Evolutionary conservation across 2,329 filamentous ascomycete species (phyloP).

Genomic region (Epicoccum nigrum): DNA sequence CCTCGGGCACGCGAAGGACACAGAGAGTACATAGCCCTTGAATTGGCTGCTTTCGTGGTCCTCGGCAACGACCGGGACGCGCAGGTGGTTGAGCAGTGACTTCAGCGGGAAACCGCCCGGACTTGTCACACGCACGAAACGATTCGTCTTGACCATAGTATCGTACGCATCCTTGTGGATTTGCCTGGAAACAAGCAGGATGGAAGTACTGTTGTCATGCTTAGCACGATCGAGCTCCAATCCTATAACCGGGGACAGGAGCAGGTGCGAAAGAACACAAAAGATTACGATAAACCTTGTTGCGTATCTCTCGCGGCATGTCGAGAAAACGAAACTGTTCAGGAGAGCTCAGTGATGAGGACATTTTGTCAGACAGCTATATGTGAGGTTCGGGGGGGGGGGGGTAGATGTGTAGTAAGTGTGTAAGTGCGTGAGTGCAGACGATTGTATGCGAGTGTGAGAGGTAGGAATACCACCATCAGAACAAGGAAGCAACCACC

Average conservation of each 20-base stretch:
- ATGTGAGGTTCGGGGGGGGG: background rate
- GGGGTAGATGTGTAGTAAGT: too few relatives aligned
- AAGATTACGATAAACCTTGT: conserved; percentile 17
- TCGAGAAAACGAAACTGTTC: conserved; percentile 14
- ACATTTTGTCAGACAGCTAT: background rate
- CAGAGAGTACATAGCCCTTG: conserved; percentile 20
- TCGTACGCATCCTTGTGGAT: conserved; percentile 21
- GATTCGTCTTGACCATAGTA: conserved; percentile 25
- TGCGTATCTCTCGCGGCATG: conserved; percentile 19
- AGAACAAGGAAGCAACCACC: background rate
- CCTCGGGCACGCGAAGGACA: conserved; percentile 7
- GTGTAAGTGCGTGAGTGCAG: too few relatives aligned
- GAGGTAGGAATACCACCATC: too few relatives aligned
- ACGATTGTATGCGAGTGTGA: too few relatives aligned
- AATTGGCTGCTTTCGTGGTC: conserved; percentile 9
- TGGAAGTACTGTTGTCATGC: conserved; percentile 13
- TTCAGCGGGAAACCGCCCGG: conserved; percentile 10
- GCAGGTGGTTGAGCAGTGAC: background rate
- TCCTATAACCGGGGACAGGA: background rate
- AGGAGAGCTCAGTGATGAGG: background rate
- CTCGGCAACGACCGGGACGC: conserved; percentile 14
- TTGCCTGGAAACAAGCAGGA: conserved; percentile 15
- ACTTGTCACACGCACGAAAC: conserved; percentile 20
- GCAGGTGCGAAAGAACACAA: conserved; percentile 11
- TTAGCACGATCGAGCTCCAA: background rate